Evolutionary conservation across 2,329 filamentous ascomycete species (phyloP).

Genomic region (Colletotrichum sp.): DNA sequence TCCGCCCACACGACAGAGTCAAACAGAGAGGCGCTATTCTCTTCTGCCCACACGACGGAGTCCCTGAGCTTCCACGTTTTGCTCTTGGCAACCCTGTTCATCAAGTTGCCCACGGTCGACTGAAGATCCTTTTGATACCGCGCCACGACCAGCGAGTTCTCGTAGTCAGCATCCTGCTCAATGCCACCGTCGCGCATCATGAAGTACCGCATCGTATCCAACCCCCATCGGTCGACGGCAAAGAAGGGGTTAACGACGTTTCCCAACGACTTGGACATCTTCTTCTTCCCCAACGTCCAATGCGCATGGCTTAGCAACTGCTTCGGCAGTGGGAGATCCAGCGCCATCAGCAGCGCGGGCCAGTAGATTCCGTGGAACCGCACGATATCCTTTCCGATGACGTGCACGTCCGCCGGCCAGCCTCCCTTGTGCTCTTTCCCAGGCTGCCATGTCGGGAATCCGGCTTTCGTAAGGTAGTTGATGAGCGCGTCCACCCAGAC

Average conservation of each 20-base stretch:
- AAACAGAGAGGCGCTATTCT: neutral
- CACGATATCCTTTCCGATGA: slow-evolving; percentile 96
- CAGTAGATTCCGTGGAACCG: slow-evolving; percentile 98
- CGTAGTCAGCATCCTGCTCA: slow-evolving; percentile 80
- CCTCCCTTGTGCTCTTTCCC: slow-evolving; percentile 66
- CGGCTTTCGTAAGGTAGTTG: slow-evolving; percentile 89
- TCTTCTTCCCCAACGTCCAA: slow-evolving; percentile 89
- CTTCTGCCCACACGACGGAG: slow-evolving; percentile 47
- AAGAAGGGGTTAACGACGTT: slow-evolving; percentile 96
- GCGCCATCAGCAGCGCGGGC: slow-evolving; percentile 92
- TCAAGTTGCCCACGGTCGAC: slow-evolving; percentile 80
- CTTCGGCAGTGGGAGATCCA: slow-evolving; percentile 79
- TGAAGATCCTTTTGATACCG: slow-evolving; percentile 83
- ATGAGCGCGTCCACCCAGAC: slow-evolving; percentile 97
- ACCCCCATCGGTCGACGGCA: slow-evolving; percentile 85
- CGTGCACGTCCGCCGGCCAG: slow-evolving; percentile 92
- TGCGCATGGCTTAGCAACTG: slow-evolving; percentile 89
- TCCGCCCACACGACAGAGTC: slow-evolving; percentile 47
- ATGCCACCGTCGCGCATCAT: slow-evolving; percentile 82
- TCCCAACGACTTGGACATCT: slow-evolving; percentile 96
- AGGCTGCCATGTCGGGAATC: slow-evolving; percentile 78
- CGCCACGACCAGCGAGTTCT: slow-evolving; percentile 76
- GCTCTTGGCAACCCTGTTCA: slow-evolving; percentile 71
- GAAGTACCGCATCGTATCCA: slow-evolving; percentile 90
- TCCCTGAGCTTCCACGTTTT: slow-evolving; percentile 72